Percentiles rank a stretch among this genome's conserved stretches.
Evolutionary conservation across 768 basidiomycete genomes (phyloP).

Genomic region (Suillus placidus): DNA sequence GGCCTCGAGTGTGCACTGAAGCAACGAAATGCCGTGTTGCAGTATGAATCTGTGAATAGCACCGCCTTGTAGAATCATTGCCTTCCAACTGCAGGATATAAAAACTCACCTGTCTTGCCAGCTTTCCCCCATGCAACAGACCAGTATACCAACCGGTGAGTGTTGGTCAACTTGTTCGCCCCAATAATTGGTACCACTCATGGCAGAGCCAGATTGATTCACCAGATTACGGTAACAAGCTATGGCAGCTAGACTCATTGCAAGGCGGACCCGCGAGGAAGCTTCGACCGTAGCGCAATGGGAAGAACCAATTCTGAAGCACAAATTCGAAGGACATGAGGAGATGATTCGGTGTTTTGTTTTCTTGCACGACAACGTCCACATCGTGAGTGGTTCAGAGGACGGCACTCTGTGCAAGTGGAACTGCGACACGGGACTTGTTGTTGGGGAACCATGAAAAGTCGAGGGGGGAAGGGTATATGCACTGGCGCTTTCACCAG

Average conservation of each 20-base stretch:
- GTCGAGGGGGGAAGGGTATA: not conserved
- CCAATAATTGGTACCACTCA: too few species aligned
- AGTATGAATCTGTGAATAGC: not conserved
- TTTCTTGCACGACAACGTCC: not conserved
- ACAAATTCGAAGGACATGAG: not conserved
- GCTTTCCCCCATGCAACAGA: not conserved
- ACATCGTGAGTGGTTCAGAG: not conserved
- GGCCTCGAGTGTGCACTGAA: not conserved
- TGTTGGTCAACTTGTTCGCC: too few species aligned
- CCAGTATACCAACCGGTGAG: not conserved
- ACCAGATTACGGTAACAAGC: not conserved
- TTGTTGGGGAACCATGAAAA: too few species aligned
- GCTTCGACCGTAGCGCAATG: not conserved
- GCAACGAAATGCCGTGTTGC: not conserved
- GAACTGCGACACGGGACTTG: not conserved
- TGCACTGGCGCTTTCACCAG: not conserved
- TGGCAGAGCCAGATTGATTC: not conserved
- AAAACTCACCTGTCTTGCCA: not conserved
- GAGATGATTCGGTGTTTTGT: not conserved
- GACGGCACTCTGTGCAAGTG: not conserved
- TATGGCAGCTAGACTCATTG: not conserved
- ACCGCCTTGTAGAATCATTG: not conserved
- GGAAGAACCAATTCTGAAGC: not conserved
- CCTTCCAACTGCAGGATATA: not conserved
- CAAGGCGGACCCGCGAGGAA: not conserved